Conservation (phyloP, 805 yeast genomes). For the Zygoascus biomembranicola region DNA sequence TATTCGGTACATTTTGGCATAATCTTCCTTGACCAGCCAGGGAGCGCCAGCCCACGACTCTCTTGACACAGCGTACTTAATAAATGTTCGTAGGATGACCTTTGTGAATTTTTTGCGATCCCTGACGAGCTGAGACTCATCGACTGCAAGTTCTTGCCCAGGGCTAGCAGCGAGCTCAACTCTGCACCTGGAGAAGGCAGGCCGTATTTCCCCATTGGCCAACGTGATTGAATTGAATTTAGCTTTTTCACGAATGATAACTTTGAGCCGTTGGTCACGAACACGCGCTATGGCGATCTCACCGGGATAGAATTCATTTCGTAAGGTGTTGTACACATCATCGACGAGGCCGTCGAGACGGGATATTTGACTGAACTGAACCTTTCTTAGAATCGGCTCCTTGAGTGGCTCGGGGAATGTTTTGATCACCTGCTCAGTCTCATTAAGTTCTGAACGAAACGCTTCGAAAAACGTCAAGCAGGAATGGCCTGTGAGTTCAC, state of each 20-base stretch:
- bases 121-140: slow-evolving; percentile 64
- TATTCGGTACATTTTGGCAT: slow-evolving; percentile 61
- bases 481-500: slow-evolving; percentile 93
- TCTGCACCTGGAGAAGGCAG: slow-evolving; percentile 61
- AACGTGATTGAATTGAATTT: slow-evolving; percentile 40
- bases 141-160: slow-evolving; percentile 56
- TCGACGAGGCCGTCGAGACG: slow-evolving; percentile 85
- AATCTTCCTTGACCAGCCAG: slow-evolving; percentile 82
- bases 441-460: slow-evolving; percentile 52
- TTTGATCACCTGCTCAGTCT: slow-evolving; percentile 52
- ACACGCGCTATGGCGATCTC: slow-evolving; percentile 63
- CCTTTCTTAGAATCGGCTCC: slow-evolving; percentile 80
- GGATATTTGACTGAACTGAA: slow-evolving; percentile 74
- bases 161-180: slow-evolving; percentile 45
- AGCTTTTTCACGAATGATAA: slow-evolving; percentile 78
- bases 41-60: slow-evolving; percentile 88
- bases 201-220: slow-evolving; percentile 32
- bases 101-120: slow-evolving; percentile 86
- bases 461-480: slow-evolving; percentile 90
- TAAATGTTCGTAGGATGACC: slow-evolving; percentile 80
- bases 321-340: slow-evolving; percentile 68
- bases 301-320: slow-evolving; percentile 83
- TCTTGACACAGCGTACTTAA: slow-evolving; percentile 68
- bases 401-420: slow-evolving; percentile 86
- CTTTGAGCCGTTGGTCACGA: slow-evolving; percentile 38